Evolutionary conservation across 2,329 filamentous ascomycete species (phyloP).

Genomic region (Grosmannia penicillata): DNA sequence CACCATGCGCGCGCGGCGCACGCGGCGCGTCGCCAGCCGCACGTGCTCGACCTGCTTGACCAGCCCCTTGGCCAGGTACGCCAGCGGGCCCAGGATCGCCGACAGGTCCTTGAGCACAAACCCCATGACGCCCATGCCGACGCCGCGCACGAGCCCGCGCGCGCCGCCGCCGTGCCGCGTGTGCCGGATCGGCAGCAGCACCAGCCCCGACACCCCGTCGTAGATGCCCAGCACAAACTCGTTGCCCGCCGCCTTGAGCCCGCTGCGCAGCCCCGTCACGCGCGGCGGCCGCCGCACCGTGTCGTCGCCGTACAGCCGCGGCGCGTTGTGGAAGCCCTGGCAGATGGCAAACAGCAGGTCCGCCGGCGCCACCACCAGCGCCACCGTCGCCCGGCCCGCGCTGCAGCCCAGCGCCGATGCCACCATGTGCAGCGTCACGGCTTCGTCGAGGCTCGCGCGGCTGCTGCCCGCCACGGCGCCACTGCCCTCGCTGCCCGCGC

Average conservation of each 20-base stretch:
- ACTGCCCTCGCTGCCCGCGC: constrained; percentile 3
- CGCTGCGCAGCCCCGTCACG: constrained; percentile 51
- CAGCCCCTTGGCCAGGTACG: constrained; percentile 49
- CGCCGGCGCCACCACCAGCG: constrained; percentile 42
- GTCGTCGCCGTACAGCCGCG: constrained; percentile 53
- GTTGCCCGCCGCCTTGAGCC: constrained; percentile 42
- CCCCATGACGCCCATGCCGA: constrained; percentile 48
- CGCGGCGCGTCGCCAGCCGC: constrained; percentile 34
- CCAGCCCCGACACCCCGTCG: constrained; percentile 49
- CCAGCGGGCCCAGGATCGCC: constrained; percentile 43
- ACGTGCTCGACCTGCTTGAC: constrained; percentile 42
- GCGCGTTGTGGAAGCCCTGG: constrained; percentile 58
- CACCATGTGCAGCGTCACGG: constrained; percentile 30
- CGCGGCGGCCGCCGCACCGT: constrained; percentile 49
- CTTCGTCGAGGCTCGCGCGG: constrained; percentile 9
- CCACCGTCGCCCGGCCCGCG: constrained; percentile 32
- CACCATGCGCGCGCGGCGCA: constrained; percentile 42
- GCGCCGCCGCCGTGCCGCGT: constrained; percentile 35
- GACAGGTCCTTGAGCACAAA: constrained; percentile 51
- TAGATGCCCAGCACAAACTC: constrained; percentile 51
- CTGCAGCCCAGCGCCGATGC: constrained; percentile 36
- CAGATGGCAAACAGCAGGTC: constrained; percentile 46
- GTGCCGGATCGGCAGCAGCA: constrained; percentile 42
- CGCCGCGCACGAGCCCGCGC: constrained; percentile 32
- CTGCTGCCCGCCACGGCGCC: neutral